Evolutionary conservation across 176 grass and related monocot species (phyloP), one percentile per base, ranked within the genome.

Genomic region (Pontederia crassipes): DNA sequence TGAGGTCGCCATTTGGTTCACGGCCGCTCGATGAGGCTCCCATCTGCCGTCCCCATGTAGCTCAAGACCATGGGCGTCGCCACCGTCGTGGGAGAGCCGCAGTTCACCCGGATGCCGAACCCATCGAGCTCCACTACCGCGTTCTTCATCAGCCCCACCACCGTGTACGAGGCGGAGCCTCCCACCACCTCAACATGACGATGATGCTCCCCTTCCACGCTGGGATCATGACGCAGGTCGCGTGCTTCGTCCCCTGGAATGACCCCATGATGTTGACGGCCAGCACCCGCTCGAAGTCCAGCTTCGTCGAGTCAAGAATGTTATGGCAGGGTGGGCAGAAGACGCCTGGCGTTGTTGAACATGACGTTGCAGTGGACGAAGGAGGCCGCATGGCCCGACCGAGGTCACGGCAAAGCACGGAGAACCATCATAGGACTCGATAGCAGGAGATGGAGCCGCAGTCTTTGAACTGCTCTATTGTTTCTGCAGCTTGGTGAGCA

Each of bases 241-340:
- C 72, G 61, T 75, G 61, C 52, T 75, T 75, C 24, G 61, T 75
- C 57, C 72, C 72, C 1, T 65, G 72, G 28, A 63, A 75, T 11
- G 26, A 8, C 0, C 72, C 49, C 1, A 45, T 29, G n/a, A 17
- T 10, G 16, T 58, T 65, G 11, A 75, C 72, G 11, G 60, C 62
- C 51, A 75, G 45, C 9, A 75, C 72, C 61, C 65, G 46, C 11
- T 75, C 27, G 52, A 75, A 76, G 48, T 76, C 58, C 15, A 53
- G 46, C 35, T 55, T 76, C 28, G 58, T 54, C 17, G 28, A 26
- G 9, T 75, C 48, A 8, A 75, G 26, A 13, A 74, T 74, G 17
- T 15, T 59, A 14, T 24, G 8, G 6, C 48, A 11, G 0, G 71
- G 48, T 17, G 71, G 62, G 5, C 58, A 58, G 27, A 10, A 15